Evolutionary conservation across 2,329 filamentous ascomycete species (phyloP).

Genomic region (Escovopsis sp.): DNA sequence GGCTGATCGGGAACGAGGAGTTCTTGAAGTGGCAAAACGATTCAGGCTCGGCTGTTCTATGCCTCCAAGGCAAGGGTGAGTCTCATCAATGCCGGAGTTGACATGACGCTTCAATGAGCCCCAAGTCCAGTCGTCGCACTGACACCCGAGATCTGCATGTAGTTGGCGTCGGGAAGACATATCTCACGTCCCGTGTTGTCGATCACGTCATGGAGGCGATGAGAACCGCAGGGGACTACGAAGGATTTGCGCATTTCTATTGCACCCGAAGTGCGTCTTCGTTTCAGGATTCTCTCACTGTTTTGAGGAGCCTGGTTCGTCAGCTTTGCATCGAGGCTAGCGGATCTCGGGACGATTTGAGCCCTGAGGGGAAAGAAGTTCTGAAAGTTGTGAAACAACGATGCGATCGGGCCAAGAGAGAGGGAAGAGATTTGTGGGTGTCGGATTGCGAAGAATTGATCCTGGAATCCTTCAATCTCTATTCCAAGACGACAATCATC

Average conservation of each 20-base stretch:
- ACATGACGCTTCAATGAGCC: too few relatives aligned
- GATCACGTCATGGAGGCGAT: neutral
- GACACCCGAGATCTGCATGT: neutral
- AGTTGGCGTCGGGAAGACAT: conserved; percentile 4
- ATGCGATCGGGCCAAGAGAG: conserved; percentile 2
- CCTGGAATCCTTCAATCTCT: conserved; percentile 3
- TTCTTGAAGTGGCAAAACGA: neutral
- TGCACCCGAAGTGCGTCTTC: conserved; percentile 6
- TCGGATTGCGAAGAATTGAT: conserved; percentile 6
- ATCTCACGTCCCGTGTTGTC: conserved; percentile 1
- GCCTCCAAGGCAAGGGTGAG: conserved; percentile 1
- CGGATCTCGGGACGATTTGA: neutral
- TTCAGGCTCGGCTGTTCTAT: conserved; percentile 1
- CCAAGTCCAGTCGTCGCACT: neutral
- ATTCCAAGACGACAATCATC: conserved; percentile 4
- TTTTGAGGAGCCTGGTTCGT: conserved; percentile 7
- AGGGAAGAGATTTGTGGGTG: neutral
- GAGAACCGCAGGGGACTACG: neutral
- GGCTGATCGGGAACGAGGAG: neutral
- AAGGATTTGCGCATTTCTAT: conserved; percentile 9
- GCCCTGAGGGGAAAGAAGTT: neutral
- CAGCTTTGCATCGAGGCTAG: conserved; percentile 4
- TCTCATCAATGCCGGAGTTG: neutral
- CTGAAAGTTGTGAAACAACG: neutral
- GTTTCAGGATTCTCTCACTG: conserved; percentile 4